Evolutionary conservation across 2,329 filamentous ascomycete species (phyloP).

Genomic region (Calonectria hawksworthii): DNA sequence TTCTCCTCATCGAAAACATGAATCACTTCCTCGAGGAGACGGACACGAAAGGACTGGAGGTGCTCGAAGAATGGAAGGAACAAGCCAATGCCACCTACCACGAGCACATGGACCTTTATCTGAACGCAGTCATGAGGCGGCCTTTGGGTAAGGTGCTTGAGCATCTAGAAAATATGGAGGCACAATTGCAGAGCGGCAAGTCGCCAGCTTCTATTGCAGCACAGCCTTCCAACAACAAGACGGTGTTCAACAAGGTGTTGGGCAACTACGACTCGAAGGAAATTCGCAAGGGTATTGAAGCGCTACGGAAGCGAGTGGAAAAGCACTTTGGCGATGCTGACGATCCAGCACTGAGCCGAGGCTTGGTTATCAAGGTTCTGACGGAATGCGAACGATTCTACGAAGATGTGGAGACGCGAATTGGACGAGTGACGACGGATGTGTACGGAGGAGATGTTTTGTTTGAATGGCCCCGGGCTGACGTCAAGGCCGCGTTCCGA

Average conservation of each 20-base stretch:
- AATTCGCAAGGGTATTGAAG: constrained; percentile 89
- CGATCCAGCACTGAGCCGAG: constrained; percentile 74
- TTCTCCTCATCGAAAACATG: constrained; percentile 98
- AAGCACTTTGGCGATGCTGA: constrained; percentile 97
- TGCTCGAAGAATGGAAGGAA: constrained; percentile 86
- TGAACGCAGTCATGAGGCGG: constrained; percentile 88
- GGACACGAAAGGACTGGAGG: constrained; percentile 78
- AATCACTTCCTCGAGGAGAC: constrained; percentile 97
- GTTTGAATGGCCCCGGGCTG: constrained; percentile 76
- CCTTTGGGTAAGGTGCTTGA: constrained; percentile 93
- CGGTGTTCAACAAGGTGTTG: constrained; percentile 88
- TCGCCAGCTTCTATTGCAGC: constrained; percentile 76
- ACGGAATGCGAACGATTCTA: constrained; percentile 75
- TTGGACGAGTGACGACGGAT: constrained; percentile 71
- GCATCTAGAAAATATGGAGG: constrained; percentile 90
- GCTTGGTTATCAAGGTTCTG: constrained; percentile 70
- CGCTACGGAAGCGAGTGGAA: constrained; percentile 90
- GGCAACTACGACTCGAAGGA: constrained; percentile 86
- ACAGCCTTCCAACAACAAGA: constrained; percentile 86
- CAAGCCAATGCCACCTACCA: constrained; percentile 83
- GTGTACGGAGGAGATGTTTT: constrained; percentile 75
- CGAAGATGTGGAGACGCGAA: constrained; percentile 71
- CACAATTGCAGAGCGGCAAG: constrained; percentile 73
- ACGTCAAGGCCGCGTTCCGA: constrained; percentile 72
- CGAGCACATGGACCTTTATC: constrained; percentile 90